Conservation (phyloP, 441 rosid genomes). For the Adansonia rubrostipa region DNA sequence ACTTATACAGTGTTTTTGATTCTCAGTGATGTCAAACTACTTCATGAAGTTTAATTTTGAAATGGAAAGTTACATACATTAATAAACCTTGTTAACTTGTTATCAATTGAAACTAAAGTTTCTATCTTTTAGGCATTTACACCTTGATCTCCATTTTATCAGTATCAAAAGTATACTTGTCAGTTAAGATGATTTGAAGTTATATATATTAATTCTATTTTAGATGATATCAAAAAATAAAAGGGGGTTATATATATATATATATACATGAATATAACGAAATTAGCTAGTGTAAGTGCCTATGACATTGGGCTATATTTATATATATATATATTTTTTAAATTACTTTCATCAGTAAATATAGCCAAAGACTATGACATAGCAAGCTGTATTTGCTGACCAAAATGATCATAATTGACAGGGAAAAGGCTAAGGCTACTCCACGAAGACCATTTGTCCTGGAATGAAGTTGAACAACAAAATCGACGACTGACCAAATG, state of each 20-base stretch:
- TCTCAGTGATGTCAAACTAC: too few species aligned
- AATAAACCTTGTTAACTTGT: too few species aligned
- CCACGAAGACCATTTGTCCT: conserved; percentile 19
- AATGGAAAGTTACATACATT: too few species aligned
- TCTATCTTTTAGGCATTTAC: background rate
- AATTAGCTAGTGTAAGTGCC: background rate
- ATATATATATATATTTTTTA: too few species aligned
- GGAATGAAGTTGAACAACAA: conserved; percentile 18
- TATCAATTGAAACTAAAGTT: background rate
- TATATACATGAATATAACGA: background rate
- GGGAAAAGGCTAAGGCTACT: background rate
- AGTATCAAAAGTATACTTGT: too few species aligned
- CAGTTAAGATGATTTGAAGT: too few species aligned
- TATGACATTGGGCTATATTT: background rate
- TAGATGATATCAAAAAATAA: background rate
- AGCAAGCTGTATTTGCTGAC: conserved; percentile 20
- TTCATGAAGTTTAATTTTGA: too few species aligned
- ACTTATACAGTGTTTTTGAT: too few species aligned
- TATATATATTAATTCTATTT: too few species aligned
- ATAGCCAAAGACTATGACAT: background rate
- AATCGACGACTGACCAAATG: conserved; percentile 32
- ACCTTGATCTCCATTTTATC: background rate
- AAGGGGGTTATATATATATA: background rate
- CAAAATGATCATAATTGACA: conserved; percentile 3
- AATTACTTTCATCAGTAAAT: background rate